Percentiles rank a stretch among this genome's conserved stretches.
phyloP scores from a whole-genome alignment of 177 flowering plant species.

The Vitis hybrid region DNA sequence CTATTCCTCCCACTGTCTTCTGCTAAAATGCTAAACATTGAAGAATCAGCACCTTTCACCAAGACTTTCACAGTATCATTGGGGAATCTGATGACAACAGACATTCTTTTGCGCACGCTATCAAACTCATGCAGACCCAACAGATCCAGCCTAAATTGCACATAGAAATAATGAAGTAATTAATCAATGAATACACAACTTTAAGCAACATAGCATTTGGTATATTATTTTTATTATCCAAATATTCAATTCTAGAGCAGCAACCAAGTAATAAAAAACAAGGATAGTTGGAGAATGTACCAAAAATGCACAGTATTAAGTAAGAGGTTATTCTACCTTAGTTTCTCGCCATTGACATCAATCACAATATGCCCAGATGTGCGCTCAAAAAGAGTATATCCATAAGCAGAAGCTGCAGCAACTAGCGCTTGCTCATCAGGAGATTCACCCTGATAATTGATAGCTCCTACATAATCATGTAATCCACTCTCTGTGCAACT shows the following conservation, averaged over 20 bases:
- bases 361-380: constrained; percentile 88
- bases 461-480: constrained; percentile 36
- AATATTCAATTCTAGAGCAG: neutral
- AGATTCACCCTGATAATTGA: constrained; percentile 96
- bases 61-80: constrained; percentile 71
- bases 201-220: no score
- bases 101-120: constrained; percentile 92
- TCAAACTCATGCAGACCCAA: constrained; percentile 95
- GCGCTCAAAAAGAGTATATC: constrained; percentile 86
- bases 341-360: constrained; percentile 77
- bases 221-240: no score
- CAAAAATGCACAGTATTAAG: neutral
- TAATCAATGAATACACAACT: neutral
- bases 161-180: neutral
- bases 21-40: constrained; percentile 65
- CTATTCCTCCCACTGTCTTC: constrained; percentile 31
- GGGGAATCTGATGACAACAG: constrained; percentile 85
- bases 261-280: neutral
- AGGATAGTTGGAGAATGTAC: neutral
- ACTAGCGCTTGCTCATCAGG: constrained; percentile 97
- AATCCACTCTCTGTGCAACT: constrained; percentile 20
- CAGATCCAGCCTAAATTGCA: constrained; percentile 69
- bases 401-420: constrained; percentile 89
- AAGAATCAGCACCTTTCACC: constrained; percentile 93
- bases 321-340: constrained; percentile 48